A percentile compares a stretch with the other conserved stretches of the same genome.
phyloP scores from a whole-genome alignment of 2,329 filamentous ascomycete genomes.

The Colletotrichum sp. region DNA sequence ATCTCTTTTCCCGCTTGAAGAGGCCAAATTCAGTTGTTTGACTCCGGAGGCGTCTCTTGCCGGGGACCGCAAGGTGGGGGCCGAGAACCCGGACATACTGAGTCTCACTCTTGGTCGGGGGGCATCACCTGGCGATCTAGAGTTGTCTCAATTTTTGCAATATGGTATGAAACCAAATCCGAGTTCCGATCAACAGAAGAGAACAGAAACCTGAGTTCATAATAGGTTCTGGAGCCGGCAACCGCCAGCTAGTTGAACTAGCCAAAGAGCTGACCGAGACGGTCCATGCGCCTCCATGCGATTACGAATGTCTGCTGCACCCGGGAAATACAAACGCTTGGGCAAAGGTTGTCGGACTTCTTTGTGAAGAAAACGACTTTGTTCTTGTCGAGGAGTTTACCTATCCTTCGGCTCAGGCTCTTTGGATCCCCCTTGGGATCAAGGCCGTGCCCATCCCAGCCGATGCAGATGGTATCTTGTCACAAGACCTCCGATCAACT shows the following conservation, averaged over 20 bases:
- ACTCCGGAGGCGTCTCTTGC: background rate
- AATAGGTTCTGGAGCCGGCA: conserved; percentile 18
- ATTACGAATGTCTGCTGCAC: conserved; percentile 29
- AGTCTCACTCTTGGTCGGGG: conserved; percentile 1
- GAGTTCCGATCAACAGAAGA: background rate
- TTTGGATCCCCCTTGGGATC: conserved; percentile 32
- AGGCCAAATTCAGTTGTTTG: conserved; percentile 18
- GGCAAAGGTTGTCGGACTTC: conserved; percentile 32
- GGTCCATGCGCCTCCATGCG: conserved; percentile 25
- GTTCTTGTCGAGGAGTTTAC: background rate
- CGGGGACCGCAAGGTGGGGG: background rate
- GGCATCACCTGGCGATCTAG: background rate
- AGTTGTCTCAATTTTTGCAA: background rate
- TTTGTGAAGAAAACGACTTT: conserved; percentile 19
- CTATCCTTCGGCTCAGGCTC: conserved; percentile 25
- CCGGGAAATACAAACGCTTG: conserved; percentile 36
- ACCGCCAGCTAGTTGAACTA: conserved; percentile 18
- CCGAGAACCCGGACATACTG: background rate
- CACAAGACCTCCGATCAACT: conserved; percentile 22
- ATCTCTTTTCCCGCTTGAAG: conserved; percentile 30
- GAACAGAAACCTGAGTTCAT: background rate
- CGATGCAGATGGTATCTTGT: conserved; percentile 31
- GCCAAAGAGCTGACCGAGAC: conserved; percentile 23
- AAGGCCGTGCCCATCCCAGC: conserved; percentile 26
- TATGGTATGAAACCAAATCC: background rate